A percentile compares a stretch with the other conserved stretches of the same genome.
Conservation (phyloP, 495 filamentous ascomycete genomes). For the Podospora comata region DNA sequence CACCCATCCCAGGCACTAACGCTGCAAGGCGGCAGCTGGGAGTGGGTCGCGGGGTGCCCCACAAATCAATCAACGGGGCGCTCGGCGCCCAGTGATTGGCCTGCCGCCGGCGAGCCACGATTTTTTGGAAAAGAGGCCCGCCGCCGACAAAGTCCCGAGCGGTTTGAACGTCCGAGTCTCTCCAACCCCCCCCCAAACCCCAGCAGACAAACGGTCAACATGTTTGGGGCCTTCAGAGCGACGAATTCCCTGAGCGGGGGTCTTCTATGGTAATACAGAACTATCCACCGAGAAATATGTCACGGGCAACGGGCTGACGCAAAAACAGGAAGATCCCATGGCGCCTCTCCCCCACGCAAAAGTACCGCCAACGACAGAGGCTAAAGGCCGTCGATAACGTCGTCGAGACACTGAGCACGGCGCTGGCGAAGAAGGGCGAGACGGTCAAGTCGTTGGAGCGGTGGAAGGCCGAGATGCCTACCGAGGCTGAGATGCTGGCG, state of each 20-base stretch:
- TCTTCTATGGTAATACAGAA: constrained; percentile 69
- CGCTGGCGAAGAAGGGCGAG: constrained; percentile 67
- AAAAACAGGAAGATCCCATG: constrained; percentile 88
- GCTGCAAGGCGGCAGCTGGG: constrained; percentile 13
- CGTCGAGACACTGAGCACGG: constrained; percentile 69
- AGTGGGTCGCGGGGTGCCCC: constrained; percentile 22
- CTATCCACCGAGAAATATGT: background rate
- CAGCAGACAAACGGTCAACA: constrained; percentile 30
- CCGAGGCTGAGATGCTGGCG: constrained; percentile 91
- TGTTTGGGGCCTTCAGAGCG: constrained; percentile 80
- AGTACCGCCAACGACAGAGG: constrained; percentile 82
- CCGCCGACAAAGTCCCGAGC: background rate
- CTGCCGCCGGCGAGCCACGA: constrained; percentile 21
- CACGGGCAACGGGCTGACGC: constrained; percentile 9
- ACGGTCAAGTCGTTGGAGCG: constrained; percentile 69
- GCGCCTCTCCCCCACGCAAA: constrained; percentile 87
- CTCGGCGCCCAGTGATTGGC: constrained; percentile 14
- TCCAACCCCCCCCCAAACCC: constrained; percentile 5
- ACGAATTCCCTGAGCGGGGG: constrained; percentile 74
- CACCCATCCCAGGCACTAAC: constrained; percentile 10
- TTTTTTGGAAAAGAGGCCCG: constrained; percentile 19
- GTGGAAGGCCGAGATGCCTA: constrained; percentile 95
- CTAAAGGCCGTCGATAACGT: constrained; percentile 81
- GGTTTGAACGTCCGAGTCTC: constrained; percentile 5
- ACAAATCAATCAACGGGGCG: background rate